Evolutionary conservation across 805 yeast genomes (phyloP).

Genomic region (Tetrapisispora nanseiensis): DNA sequence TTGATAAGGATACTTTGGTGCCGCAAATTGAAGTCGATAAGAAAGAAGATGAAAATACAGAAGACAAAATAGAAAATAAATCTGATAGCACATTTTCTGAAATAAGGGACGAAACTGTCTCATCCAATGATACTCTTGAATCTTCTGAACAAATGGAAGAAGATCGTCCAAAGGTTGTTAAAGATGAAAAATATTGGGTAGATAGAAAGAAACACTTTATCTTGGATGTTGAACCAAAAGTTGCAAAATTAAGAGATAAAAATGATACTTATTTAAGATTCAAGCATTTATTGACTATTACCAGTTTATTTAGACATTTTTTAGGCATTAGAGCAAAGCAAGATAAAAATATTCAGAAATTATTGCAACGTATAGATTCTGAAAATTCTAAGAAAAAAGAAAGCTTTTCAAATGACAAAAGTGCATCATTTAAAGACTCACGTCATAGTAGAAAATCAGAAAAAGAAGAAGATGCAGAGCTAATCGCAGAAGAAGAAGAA

Average conservation of each 20-base stretch:
- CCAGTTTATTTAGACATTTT: constrained; percentile 82
- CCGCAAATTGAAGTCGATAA: too few relatives aligned
- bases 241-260: constrained; percentile 43
- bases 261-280: constrained; percentile 72
- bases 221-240: constrained; percentile 44
- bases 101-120: neutral
- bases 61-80: neutral
- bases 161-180: neutral
- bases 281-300: constrained; percentile 68
- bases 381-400: constrained; percentile 29
- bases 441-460: constrained; percentile 77
- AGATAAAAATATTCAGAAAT: constrained; percentile 58
- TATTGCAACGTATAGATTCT: constrained; percentile 46
- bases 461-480: constrained; percentile 91
- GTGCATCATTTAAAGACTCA: constrained; percentile 16
- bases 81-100: neutral
- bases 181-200: constrained; percentile 8
- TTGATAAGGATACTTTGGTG: too few relatives aligned
- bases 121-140: neutral
- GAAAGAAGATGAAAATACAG: neutral
- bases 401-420: constrained; percentile 18
- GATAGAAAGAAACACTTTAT: constrained; percentile 41
- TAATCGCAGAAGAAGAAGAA: constrained; percentile 72
- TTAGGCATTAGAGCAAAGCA: constrained; percentile 72
- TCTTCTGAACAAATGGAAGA: neutral